A percentile compares a stretch with the other conserved stretches of the same genome.
Evolutionary conservation across 306 rosid species (phyloP).

Genomic region (Sphenostylis stenocarpa): DNA sequence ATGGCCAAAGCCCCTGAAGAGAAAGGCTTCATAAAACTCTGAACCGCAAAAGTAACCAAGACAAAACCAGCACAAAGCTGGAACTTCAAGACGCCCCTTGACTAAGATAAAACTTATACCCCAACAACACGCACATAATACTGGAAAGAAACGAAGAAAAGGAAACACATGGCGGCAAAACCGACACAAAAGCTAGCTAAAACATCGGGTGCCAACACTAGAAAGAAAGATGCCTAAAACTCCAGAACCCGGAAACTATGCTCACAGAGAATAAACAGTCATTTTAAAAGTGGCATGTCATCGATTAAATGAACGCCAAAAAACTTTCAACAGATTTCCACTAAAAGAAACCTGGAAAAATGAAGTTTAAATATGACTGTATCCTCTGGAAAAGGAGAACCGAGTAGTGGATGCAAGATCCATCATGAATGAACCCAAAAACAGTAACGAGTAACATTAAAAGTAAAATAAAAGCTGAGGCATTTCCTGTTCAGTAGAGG

Average conservation of each 20-base stretch:
- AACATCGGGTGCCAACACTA: slow-evolving; percentile 51
- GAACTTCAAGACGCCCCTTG: slow-evolving; percentile 53
- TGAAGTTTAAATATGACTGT: slow-evolving; percentile 47
- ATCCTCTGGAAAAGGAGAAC: slow-evolving; percentile 70
- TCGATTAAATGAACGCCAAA: slow-evolving; percentile 42
- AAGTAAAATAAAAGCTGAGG: slow-evolving; percentile 41
- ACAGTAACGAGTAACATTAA: slow-evolving; percentile 52
- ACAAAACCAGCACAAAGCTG: neutral
- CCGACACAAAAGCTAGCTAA: slow-evolving; percentile 52
- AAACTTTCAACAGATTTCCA: slow-evolving; percentile 57
- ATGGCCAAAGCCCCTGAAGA: slow-evolving; percentile 66
- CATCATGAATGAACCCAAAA: slow-evolving; percentile 76
- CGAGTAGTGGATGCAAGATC: slow-evolving; percentile 59
- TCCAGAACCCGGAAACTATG: slow-evolving; percentile 48
- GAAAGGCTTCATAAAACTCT: slow-evolving; percentile 51
- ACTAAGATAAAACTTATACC: slow-evolving; percentile 54
- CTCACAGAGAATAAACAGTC: slow-evolving; percentile 66
- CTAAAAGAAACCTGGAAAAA: slow-evolving; percentile 68
- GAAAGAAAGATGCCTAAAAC: slow-evolving; percentile 46
- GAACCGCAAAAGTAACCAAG: slow-evolving; percentile 58
- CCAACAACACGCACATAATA: slow-evolving; percentile 55
- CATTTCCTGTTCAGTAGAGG: slow-evolving; percentile 53
- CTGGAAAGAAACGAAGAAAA: slow-evolving; percentile 15
- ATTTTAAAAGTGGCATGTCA: slow-evolving; percentile 40
- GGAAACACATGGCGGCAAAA: slow-evolving; percentile 42